Percentiles rank a stretch among this genome's conserved stretches.
Evolutionary conservation across 176 grass and related monocot genomes (phyloP).

Genomic region (Aegilops sharonensis): DNA sequence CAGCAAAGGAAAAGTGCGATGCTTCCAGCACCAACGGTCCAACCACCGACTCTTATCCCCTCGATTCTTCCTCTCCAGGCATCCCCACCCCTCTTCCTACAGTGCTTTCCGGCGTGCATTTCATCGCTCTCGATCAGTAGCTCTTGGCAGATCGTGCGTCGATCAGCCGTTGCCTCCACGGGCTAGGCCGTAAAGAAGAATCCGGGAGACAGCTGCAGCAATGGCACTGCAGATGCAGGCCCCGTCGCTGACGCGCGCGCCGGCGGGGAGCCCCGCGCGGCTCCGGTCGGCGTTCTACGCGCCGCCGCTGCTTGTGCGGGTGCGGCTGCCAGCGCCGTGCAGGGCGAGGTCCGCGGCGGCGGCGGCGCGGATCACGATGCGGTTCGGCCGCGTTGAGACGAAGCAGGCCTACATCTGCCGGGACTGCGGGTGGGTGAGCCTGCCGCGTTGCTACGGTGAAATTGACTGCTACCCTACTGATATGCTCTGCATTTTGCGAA

Average conservation of each 20-base stretch:
- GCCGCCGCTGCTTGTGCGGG: conserved; percentile 31
- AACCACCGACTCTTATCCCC: conserved; percentile 40
- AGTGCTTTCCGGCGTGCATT: background rate
- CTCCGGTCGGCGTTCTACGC: conserved; percentile 49
- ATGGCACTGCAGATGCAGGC: conserved; percentile 74
- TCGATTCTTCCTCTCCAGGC: background rate
- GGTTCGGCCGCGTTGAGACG: conserved; percentile 42
- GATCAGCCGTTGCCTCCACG: background rate
- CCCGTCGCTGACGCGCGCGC: conserved; percentile 34
- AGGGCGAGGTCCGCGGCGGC: conserved; percentile 23
- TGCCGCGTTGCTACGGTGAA: background rate
- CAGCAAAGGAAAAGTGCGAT: background rate
- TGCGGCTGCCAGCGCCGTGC: conserved; percentile 32
- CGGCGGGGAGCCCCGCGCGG: conserved; percentile 17
- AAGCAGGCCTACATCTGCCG: conserved; percentile 94
- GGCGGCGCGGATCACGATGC: conserved; percentile 60
- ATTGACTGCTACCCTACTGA: background rate
- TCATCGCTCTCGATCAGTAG: background rate
- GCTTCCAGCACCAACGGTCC: conserved; percentile 15
- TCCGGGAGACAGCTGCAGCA: background rate
- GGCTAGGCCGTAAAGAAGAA: background rate
- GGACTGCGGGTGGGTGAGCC: conserved; percentile 92
- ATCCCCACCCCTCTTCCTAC: background rate
- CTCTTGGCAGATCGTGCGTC: no score
- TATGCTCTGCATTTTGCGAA: background rate